Evolutionary conservation across 768 basidiomycete species (phyloP).

Genomic region (Baorangia bicolor): DNA sequence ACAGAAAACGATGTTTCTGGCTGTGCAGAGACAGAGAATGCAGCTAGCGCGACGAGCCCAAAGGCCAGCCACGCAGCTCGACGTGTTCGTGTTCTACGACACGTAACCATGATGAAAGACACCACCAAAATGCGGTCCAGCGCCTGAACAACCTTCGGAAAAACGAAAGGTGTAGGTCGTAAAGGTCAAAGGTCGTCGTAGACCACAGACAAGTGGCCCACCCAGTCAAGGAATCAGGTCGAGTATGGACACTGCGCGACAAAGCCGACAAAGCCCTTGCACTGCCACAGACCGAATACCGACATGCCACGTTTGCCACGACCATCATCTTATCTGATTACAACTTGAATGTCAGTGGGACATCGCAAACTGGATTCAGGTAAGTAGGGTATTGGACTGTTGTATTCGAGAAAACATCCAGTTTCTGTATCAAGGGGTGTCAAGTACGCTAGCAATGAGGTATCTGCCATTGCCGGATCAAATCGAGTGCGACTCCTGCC

Average conservation of each 20-base stretch:
- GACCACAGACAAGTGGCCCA: neutral
- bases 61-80: constrained; percentile 62
- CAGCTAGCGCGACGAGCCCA: constrained; percentile 53
- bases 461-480: neutral
- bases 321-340: constrained; percentile 15
- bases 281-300: constrained; percentile 14
- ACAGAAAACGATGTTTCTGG: constrained; percentile 14
- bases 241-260: neutral
- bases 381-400: neutral
- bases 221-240: neutral
- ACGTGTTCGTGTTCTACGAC: constrained; percentile 26
- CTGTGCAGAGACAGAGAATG: constrained; percentile 45
- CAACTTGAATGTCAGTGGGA: too few relatives aligned
- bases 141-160: neutral
- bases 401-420: too few relatives aligned
- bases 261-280: neutral
- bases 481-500: neutral
- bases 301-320: constrained; percentile 15
- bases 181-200: neutral
- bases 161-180: neutral
- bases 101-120: constrained; percentile 16
- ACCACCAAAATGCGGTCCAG: neutral
- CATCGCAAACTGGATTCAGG: too few relatives aligned
- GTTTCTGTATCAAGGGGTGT: neutral
- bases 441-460: neutral